Evolutionary conservation across 2,329 filamentous ascomycete species (phyloP), one percentile per base, ranked within the genome.

Genomic region (Colletotrichum paranaense): DNA sequence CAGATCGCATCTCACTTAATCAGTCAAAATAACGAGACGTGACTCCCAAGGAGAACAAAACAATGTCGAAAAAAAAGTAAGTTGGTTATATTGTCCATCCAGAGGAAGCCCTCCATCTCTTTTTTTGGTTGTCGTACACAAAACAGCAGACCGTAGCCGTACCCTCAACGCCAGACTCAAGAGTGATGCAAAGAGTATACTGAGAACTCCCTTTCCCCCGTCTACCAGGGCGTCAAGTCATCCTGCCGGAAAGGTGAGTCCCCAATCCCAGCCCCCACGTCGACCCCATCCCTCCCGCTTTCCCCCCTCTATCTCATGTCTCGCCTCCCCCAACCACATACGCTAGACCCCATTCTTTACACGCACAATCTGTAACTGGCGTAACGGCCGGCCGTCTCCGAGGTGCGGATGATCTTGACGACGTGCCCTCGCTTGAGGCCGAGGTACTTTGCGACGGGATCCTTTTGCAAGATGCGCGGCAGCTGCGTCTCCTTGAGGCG

Each of bases 401-500:
- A 95, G 83, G 93, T 95, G 76, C 97, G 89, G 79, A 99, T 98
- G 79, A 99, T 99, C 90, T 99, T 99, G 79, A 99, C 97, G 3
- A 99, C 95, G 84, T 98, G 94, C 4, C 95, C 95, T 81, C 95
- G 90, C 86, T 94, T 93, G 81, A 99, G 86, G 14, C 97, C 97
- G 68, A 98, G 86, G 83, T 98, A 99, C 79, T 93, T 92, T 30
- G 97, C 94, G 65, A 99, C 95, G 3, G 97, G 97, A 82, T 99
- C 97, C 77, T 94, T 94, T 77, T 94, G 90, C 83, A 98, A 91
- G 78, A 99, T 98, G 69, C 97, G 90, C 5, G 97, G 97, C 80
- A 99, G 87, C 86, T 99, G 97, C 11, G 95, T 98, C 88, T 99
- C 97, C 91, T 98, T 98, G 83, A 99, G 86, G 62, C 97, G 91